Percentiles rank a stretch among this genome's conserved stretches.
phyloP scores from a whole-genome alignment of 345 rosid species.

The Aquilaria sinensis region DNA sequence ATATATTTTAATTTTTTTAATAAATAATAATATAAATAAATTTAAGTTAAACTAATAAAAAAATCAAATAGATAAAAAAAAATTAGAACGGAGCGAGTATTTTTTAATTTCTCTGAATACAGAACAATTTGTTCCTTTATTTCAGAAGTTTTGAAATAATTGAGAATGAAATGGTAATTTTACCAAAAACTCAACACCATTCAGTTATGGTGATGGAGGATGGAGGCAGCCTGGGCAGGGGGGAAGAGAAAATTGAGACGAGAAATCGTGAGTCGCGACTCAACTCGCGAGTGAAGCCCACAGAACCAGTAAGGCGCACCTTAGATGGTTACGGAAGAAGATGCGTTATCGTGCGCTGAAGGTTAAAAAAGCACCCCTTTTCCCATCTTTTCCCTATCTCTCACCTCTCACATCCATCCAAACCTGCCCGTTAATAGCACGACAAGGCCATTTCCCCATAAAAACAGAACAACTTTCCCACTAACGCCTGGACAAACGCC shows the following conservation, averaged over 20 bases:
- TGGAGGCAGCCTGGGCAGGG: background rate
- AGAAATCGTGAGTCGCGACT: constrained; percentile 3
- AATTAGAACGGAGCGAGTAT: no score
- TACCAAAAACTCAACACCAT: no score
- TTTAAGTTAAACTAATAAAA: no score
- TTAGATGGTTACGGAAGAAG: constrained; percentile 2
- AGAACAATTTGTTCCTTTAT: no score
- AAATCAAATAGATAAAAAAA: no score
- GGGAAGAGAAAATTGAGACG: constrained; percentile 12
- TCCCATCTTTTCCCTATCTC: background rate
- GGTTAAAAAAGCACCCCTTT: constrained; percentile 18
- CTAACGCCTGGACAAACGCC: constrained; percentile 40
- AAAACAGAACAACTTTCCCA: constrained; percentile 55
- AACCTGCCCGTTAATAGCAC: constrained; percentile 74
- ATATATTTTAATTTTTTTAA: no score
- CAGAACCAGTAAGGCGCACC: constrained; percentile 6
- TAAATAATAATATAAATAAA: no score
- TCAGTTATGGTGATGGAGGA: background rate
- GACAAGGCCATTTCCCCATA: constrained; percentile 64
- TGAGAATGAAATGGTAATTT: no score
- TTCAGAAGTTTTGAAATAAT: no score
- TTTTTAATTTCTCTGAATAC: no score
- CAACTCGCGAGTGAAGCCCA: no score
- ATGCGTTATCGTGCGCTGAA: constrained; percentile 20
- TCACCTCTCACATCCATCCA: constrained; percentile 27